phyloP scores from a whole-genome alignment of 2,329 filamentous ascomycete genomes.

The Talaromyces funiculosus region DNA sequence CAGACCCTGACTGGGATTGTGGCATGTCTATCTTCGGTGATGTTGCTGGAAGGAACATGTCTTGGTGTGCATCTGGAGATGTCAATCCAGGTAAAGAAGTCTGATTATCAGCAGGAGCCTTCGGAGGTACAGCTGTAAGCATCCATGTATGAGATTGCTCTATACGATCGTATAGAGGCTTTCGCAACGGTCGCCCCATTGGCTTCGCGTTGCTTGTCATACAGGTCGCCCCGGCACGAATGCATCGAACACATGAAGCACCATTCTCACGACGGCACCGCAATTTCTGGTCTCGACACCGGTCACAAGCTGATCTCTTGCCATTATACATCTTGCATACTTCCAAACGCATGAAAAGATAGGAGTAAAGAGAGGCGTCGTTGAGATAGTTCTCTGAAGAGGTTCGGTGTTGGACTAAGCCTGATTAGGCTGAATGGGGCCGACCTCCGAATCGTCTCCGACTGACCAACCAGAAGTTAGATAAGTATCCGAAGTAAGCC shows the following conservation, averaged over 20 bases:
- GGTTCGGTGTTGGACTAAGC: not conserved
- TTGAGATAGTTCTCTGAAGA: not conserved
- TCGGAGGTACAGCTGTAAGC: not conserved
- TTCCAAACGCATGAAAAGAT: not conserved
- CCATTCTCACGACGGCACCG: constrained; percentile 3
- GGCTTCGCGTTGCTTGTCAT: constrained; percentile 1
- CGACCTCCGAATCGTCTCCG: constrained; percentile 1
- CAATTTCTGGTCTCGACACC: constrained; percentile 3
- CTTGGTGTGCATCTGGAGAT: not conserved
- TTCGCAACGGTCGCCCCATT: constrained; percentile 1
- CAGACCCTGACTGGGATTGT: not conserved
- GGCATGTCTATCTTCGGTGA: not conserved
- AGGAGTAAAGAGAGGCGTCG: not conserved
- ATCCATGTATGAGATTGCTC: not conserved
- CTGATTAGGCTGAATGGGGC: not conserved
- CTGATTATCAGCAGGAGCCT: not conserved
- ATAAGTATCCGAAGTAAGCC: constrained; percentile 2
- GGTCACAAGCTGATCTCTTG: constrained; percentile 3
- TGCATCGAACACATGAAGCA: not conserved
- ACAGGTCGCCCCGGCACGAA: not conserved
- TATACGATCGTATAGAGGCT: not conserved
- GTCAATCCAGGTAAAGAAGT: not conserved
- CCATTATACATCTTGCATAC: not conserved
- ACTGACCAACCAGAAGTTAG: not conserved
- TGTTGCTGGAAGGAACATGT: not conserved